phyloP scores from a whole-genome alignment of 202 grass and related monocot genomes.

The Hordeum pubiflorum region DNA sequence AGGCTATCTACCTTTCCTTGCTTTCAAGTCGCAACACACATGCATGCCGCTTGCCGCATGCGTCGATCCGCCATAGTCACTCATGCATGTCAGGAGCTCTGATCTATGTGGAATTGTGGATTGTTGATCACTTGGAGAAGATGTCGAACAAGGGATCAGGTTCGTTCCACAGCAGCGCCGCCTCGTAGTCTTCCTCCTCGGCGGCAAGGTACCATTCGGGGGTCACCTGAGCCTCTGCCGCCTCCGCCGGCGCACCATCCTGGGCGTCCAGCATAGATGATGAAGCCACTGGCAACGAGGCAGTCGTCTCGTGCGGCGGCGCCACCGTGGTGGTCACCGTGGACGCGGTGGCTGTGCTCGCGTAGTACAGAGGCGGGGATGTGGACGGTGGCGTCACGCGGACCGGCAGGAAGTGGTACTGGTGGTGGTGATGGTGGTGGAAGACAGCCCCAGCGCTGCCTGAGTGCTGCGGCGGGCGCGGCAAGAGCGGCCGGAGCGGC shows the following conservation, averaged over 20 bases:
- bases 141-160: constrained; percentile 67
- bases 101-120: not conserved
- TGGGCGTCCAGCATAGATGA: constrained; percentile 12
- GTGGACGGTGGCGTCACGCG: not conserved
- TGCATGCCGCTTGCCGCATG: constrained; percentile 29
- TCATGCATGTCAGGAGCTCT: not conserved
- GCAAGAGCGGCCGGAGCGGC: constrained; percentile 39
- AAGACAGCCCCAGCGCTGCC: not conserved
- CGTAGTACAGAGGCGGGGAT: constrained; percentile 1
- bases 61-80: constrained; percentile 10
- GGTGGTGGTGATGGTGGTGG: constrained; percentile 6
- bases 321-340: constrained; percentile 22
- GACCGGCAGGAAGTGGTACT: not conserved
- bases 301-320: constrained; percentile 9
- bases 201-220: constrained; percentile 16
- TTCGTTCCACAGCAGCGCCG: constrained; percentile 67
- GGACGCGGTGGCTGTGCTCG: constrained; percentile 20
- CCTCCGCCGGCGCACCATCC: not conserved
- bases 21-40: not conserved
- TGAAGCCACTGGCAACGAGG: constrained; percentile 5
- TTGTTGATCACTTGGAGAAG: constrained; percentile 34
- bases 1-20: constrained; percentile 31
- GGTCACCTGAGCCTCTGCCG: constrained; percentile 4
- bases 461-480: constrained; percentile 46
- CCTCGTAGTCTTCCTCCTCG: constrained; percentile 52